phyloP scores from a whole-genome alignment of 2,329 filamentous ascomycete species.

The Paecilomyces formosus region DNA sequence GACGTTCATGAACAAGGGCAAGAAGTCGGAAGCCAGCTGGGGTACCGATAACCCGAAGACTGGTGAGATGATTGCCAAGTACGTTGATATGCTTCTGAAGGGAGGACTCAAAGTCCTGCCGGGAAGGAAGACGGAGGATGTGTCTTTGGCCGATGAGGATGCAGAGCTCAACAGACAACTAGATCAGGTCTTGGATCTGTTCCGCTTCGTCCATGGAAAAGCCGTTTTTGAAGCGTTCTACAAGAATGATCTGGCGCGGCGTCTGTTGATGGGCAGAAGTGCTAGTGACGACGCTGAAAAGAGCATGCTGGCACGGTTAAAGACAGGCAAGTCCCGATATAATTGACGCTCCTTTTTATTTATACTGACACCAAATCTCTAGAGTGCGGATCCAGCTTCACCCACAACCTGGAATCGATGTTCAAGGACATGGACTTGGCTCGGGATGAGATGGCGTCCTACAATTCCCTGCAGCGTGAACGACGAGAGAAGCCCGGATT shows the following conservation, averaged over 20 bases:
- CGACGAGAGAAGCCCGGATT: constrained; percentile 52
- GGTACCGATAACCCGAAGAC: constrained; percentile 84
- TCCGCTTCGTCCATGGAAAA: constrained; percentile 95
- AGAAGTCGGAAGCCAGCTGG: constrained; percentile 63
- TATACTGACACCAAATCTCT: constrained; percentile 1
- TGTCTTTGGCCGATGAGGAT: constrained; percentile 74
- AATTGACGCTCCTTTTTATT: constrained; percentile 1
- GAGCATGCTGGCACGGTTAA: constrained; percentile 87
- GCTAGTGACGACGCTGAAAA: constrained; percentile 92
- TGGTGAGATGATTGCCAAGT: constrained; percentile 97
- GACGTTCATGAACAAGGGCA: constrained; percentile 82
- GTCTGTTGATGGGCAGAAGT: constrained; percentile 83
- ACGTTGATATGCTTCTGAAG: constrained; percentile 81
- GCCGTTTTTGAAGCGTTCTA: constrained; percentile 98
- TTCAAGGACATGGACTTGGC: constrained; percentile 96
- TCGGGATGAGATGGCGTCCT: constrained; percentile 86
- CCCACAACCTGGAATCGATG: constrained; percentile 97
- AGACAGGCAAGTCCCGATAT: constrained; percentile 48
- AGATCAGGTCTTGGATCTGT: constrained; percentile 86
- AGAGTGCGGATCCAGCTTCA: constrained; percentile 91
- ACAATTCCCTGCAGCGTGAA: constrained; percentile 61
- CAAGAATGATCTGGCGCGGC: constrained; percentile 89
- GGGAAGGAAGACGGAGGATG: constrained; percentile 40
- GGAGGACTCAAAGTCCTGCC: constrained; percentile 70
- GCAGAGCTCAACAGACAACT: constrained; percentile 85